A percentile compares a stretch with the other conserved stretches of the same genome.
These are phyloP conservation scores for Anethum foeniculum DNA, from an alignment of 140 eudicot genomes.

Conservation along the genomic window DNA sequence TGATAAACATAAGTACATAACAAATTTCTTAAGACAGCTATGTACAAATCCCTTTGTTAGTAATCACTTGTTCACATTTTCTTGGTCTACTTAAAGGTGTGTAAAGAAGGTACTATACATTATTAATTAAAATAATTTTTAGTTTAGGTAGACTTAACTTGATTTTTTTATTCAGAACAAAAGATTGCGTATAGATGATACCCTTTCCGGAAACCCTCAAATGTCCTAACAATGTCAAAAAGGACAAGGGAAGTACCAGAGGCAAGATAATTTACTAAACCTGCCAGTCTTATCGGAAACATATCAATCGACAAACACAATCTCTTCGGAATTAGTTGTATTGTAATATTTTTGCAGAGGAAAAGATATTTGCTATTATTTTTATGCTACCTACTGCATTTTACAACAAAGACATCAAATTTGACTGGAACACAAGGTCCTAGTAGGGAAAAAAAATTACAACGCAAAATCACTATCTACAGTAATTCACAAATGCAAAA, in stretches of 20 bases:
- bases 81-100: neutral
- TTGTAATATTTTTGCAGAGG: neutral
- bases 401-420: neutral
- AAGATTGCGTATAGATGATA: neutral
- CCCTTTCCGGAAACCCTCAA: neutral
- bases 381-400: neutral
- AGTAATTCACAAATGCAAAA: neutral
- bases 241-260: neutral
- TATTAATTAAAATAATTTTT: neutral
- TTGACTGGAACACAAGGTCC: neutral
- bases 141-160: neutral
- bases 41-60: neutral
- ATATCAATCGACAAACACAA: neutral
- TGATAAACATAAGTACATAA: neutral
- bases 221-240: neutral
- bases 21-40: neutral
- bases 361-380: neutral
- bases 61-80: neutral
- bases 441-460: neutral
- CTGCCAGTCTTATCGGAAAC: neutral
- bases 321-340: neutral
- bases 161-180: neutral
- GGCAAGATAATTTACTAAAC: neutral
- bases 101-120: neutral
- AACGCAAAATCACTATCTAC: neutral